A percentile compares a stretch with the other conserved stretches of the same genome.
Conservation (phyloP, 345 rosid genomes). For the Erucastrum elatum region DNA sequence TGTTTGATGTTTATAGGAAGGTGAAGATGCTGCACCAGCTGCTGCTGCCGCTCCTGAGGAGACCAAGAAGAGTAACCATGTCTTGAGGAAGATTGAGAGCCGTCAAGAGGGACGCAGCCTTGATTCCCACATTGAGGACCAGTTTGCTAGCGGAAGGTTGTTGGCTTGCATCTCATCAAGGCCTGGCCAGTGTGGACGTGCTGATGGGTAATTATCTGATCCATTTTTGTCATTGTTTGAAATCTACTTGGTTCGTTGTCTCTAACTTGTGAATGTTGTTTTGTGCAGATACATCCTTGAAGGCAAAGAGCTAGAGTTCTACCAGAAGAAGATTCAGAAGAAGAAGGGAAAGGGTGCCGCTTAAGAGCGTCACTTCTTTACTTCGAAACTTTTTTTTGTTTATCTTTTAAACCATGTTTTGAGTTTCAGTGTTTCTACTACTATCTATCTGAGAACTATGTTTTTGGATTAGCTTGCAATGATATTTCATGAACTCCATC, state of each 20-base stretch:
- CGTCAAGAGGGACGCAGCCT: conserved; percentile 57
- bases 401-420: conserved; percentile 23
- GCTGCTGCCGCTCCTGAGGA: conserved; percentile 51
- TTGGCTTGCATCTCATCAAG: conserved; percentile 71
- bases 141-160: conserved; percentile 63
- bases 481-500: conserved; percentile 10
- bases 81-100: conserved; percentile 53
- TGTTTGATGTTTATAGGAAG: conserved; percentile 41
- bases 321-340: conserved; percentile 80
- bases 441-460: conserved; percentile 20
- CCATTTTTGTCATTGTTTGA: neutral
- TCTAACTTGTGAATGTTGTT: neutral
- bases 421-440: conserved; percentile 1
- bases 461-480: conserved; percentile 27
- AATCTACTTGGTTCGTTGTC: neutral
- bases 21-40: conserved; percentile 41
- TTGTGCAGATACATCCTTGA: conserved; percentile 60
- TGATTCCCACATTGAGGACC: conserved; percentile 72
- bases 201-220: conserved; percentile 55
- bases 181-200: conserved; percentile 82
- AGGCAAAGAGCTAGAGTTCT: conserved; percentile 74
- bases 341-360: conserved; percentile 87
- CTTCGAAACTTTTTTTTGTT: neutral
- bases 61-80: conserved; percentile 62
- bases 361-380: conserved; percentile 28